Base-by-base conservation (phyloP, 495 filamentous ascomycete genomes). In the Aeminium ludgeri region DNA sequence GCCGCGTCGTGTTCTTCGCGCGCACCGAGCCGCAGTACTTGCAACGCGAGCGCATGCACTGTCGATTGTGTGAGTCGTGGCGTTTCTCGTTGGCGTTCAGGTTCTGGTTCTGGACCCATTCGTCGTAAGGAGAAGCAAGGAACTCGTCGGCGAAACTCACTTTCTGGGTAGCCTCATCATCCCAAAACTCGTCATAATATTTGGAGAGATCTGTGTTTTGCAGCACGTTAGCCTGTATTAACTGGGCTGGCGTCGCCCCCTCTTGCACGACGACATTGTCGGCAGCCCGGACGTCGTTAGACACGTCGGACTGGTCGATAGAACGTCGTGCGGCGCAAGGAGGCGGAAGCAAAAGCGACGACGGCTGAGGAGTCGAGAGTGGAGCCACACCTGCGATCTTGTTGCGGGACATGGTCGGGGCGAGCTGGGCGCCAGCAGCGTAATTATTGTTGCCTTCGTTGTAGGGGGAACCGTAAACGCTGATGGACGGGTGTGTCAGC, bases 1-100 rank as follows among this genome's bases (percentile, higher is more conserved):
- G 60, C 39, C 60, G 57, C 0, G 60, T 63, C 3, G 57, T 59
- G 46, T 63, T 63, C 52, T 63, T 63, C 23, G 60, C 60, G 32
- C 60, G 57, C 25, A 55, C 49, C 40, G 50, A 61, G 28, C 60
- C 60, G 45, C 60, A 63, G 38, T 61, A 48, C 3, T 55, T 47
- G 45, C 60, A 63, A 40, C 60, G 55, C n/a, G 60, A 55, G 39
- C 58, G 59, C 42, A 57, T 60, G 46, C 60, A 63, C 59, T 63
- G 45, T 18, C 32, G n/a, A 18, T 7, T 3, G 11, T 3, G 29
- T 39, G 10, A 27, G 11, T 7, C n/a, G 7, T n/a, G n/a, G n/a
- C n/a, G n/a, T n/a, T n/a, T n/a, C n/a, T n/a, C n/a, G n/a, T n/a
- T n/a, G n/a, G n/a, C n/a, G n/a, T n/a, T n/a, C n/a, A n/a, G n/a